Evolutionary conservation across 2,329 filamentous ascomycete genomes (phyloP).

Genomic region (Talaromyces sp.): DNA sequence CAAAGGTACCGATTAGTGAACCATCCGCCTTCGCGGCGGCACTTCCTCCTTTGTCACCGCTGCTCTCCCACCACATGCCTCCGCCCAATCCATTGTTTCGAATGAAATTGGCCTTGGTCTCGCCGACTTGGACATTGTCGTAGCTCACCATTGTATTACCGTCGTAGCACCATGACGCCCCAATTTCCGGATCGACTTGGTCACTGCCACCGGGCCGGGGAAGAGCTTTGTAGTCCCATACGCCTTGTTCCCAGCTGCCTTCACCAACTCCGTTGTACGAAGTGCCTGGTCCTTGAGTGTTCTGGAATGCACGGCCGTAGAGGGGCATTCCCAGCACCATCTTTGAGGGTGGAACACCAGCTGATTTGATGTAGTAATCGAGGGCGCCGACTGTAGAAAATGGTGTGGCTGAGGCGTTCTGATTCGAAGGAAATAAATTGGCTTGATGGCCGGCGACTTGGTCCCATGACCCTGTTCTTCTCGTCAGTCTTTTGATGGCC

Average conservation of each 20-base stretch:
- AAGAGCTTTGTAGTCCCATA: slow-evolving; percentile 85
- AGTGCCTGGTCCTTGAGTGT: slow-evolving; percentile 71
- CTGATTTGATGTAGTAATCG: slow-evolving; percentile 62
- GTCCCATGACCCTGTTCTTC: slow-evolving; percentile 49
- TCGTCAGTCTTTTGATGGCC: background rate
- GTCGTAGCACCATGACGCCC: slow-evolving; percentile 78
- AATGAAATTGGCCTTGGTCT: slow-evolving; percentile 69
- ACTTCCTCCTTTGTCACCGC: slow-evolving; percentile 65
- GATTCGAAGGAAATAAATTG: slow-evolving; percentile 64
- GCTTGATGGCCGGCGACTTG: slow-evolving; percentile 70
- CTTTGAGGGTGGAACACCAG: slow-evolving; percentile 62
- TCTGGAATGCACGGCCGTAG: slow-evolving; percentile 84
- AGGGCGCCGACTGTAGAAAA: slow-evolving; percentile 73
- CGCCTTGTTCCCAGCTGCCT: slow-evolving; percentile 74
- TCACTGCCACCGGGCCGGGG: slow-evolving; percentile 67
- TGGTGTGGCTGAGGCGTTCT: slow-evolving; percentile 66
- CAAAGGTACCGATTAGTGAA: slow-evolving; percentile 64
- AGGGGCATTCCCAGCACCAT: slow-evolving; percentile 91
- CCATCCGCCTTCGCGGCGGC: slow-evolving; percentile 36
- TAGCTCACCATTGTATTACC: slow-evolving; percentile 70
- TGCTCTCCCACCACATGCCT: slow-evolving; percentile 97
- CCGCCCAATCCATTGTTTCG: slow-evolving; percentile 67
- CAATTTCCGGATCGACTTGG: slow-evolving; percentile 58
- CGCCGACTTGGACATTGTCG: slow-evolving; percentile 58
- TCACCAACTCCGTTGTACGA: slow-evolving; percentile 71